These are phyloP conservation scores for Neotropicomus parvogracilis DNA, from an alignment of 1,284 basidiomycete species.

Conservation along the genomic window DNA sequence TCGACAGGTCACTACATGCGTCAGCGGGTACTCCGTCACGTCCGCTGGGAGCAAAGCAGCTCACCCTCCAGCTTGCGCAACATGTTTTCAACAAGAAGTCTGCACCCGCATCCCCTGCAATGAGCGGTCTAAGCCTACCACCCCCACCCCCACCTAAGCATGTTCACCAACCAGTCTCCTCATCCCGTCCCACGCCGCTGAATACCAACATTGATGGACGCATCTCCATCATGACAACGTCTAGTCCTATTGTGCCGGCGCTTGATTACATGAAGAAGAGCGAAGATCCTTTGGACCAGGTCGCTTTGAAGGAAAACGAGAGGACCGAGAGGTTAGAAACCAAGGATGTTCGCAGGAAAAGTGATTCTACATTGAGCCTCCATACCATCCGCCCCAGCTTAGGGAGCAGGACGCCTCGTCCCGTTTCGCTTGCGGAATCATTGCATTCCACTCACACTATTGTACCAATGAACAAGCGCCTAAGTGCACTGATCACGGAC, in stretches of 20 bases:
- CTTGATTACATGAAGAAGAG: slow-evolving; percentile 33
- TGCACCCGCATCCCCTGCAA: slow-evolving; percentile 28
- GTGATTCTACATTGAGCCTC: slow-evolving; percentile 71
- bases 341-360: slow-evolving; percentile 69
- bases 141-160: slow-evolving; percentile 39
- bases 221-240: slow-evolving; percentile 29
- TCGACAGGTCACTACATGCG: slow-evolving; percentile 21
- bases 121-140: slow-evolving; percentile 27
- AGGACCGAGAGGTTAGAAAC: slow-evolving; percentile 46
- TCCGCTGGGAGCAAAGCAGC: slow-evolving; percentile 30
- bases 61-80: slow-evolving; percentile 40
- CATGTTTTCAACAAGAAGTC: slow-evolving; percentile 42
- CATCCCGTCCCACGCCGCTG: slow-evolving; percentile 21
- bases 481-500: slow-evolving; percentile 65
- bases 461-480: slow-evolving; percentile 56
- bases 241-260: slow-evolving; percentile 35
- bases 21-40: slow-evolving; percentile 26
- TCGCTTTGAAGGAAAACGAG: slow-evolving; percentile 27
- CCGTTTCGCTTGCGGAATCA: slow-evolving; percentile 71
- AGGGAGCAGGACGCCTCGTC: slow-evolving; percentile 54
- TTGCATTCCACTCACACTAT: slow-evolving; percentile 68
- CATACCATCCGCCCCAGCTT: slow-evolving; percentile 60
- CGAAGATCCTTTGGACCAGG: slow-evolving; percentile 27
- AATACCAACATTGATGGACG: slow-evolving; percentile 31
- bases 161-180: slow-evolving; percentile 6